Base-by-base conservation (phyloP, 78 protist species). In the Dictyostelium citrinum region DNA sequence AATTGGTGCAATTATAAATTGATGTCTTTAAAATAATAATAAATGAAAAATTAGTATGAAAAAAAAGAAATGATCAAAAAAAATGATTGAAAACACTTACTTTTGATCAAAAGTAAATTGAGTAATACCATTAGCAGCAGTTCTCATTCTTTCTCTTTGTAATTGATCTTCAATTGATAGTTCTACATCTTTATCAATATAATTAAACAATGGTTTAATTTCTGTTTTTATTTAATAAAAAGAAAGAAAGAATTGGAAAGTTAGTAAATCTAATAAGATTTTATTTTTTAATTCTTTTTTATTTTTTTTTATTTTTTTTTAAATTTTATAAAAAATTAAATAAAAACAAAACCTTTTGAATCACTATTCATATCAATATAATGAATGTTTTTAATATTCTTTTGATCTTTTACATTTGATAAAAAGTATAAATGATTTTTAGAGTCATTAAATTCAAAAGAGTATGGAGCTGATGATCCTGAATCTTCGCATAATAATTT, bases 71-170 rank as follows among this genome's bases (percentile, higher is more conserved):
- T 24, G 20, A 79, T 39, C 1, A 41, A 35, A 79, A 17, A 11
- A 79, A 39, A 9, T n/a, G n/a, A n/a, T n/a, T n/a, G n/a, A 10
- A 10, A 35, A 29, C 2, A 37, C 58, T 16, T 55, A 83, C 78
- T 22, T 22, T 22, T 79, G 51, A 82, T 90, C 64, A 55, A 41
- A 79, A 11, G 41, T 11, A 60, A 43, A 90, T 49, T 61, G 70
- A 43, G 85, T 68, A 29, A 90, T 83, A 43, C 95, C 95, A 77
- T 51, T 55, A 1, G 71, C 84, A 60, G 77, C 29, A 24, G 67
- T 60, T 79, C 95, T 78, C 46, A 75, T 81, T 90, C 95, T 90
- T 43, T 90, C 95, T 75, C 95, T 77, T 82, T 64, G 67, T 24
- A 90, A 58, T 37, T 72, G 64, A 24, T 55, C 95, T 46, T 90